Evolutionary conservation across 768 basidiomycete species (phyloP).

Genomic region (Agaricus subrufescens): DNA sequence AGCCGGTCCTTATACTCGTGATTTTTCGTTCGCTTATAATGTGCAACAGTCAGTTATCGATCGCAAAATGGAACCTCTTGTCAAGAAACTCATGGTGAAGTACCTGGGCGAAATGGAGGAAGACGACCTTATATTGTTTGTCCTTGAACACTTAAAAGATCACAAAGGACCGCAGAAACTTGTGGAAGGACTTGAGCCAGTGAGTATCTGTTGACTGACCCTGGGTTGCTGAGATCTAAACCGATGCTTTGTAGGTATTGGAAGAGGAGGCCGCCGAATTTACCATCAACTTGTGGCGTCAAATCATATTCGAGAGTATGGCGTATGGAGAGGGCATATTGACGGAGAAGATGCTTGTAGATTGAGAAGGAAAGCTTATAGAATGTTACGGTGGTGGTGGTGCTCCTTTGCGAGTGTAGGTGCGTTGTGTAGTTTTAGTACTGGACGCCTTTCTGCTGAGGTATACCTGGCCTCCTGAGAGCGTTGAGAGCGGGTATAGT

Average conservation of each 20-base stretch:
- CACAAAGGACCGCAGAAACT: slow-evolving; percentile 82
- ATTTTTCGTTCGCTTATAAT: slow-evolving; percentile 13
- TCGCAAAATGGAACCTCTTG: slow-evolving; percentile 80
- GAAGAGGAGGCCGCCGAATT: slow-evolving; percentile 89
- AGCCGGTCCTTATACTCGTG: slow-evolving; percentile 22
- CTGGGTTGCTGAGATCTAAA: not conserved
- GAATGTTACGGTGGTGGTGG: slow-evolving; percentile 20
- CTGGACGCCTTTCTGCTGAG: slow-evolving; percentile 35
- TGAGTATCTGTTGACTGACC: slow-evolving; percentile 38
- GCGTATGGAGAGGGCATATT: slow-evolving; percentile 86
- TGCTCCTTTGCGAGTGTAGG: slow-evolving; percentile 41
- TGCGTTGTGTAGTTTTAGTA: slow-evolving; percentile 56
- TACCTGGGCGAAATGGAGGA: slow-evolving; percentile 92
- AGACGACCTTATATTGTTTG: slow-evolving; percentile 92
- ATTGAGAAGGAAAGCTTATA: slow-evolving; percentile 30
- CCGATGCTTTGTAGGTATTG: slow-evolving; percentile 55
- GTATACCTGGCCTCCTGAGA: slow-evolving; percentile 26
- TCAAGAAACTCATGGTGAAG: slow-evolving; percentile 78
- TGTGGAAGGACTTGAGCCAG: slow-evolving; percentile 87
- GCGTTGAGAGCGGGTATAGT: slow-evolving; percentile 24
- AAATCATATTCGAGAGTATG: slow-evolving; percentile 93
- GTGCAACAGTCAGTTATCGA: slow-evolving; percentile 67
- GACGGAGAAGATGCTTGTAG: slow-evolving; percentile 81
- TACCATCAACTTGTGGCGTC: slow-evolving; percentile 79
- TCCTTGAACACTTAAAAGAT: slow-evolving; percentile 88